These are phyloP conservation scores for Rhizopogon vulgaris DNA, from an alignment of 768 basidiomycete species.

Conservation along the genomic window DNA sequence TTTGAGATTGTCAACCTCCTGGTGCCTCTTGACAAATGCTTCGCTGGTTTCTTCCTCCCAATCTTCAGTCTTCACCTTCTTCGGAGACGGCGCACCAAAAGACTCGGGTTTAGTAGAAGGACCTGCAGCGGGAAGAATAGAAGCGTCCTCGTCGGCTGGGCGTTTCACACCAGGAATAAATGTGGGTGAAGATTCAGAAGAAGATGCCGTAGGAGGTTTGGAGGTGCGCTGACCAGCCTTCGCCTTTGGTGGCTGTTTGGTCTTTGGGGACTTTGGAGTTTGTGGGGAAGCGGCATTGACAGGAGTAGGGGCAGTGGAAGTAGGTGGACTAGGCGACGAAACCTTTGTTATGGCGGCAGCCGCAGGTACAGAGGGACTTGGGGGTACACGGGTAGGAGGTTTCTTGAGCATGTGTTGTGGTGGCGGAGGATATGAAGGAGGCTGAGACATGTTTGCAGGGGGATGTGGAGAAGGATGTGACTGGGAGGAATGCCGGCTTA, in stretches of 20 bases:
- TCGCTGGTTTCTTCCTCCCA: slow-evolving; percentile 61
- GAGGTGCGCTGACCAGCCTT: slow-evolving; percentile 29
- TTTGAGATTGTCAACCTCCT: slow-evolving; percentile 43
- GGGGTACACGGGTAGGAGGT: slow-evolving; percentile 11
- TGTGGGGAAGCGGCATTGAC: slow-evolving; percentile 50
- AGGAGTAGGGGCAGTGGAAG: slow-evolving; percentile 36
- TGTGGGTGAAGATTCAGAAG: slow-evolving; percentile 26
- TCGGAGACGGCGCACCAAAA: slow-evolving; percentile 59
- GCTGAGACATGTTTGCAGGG: slow-evolving; percentile 3
- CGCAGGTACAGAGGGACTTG: slow-evolving; percentile 18
- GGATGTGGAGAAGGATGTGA: slow-evolving; percentile 7
- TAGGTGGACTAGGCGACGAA: slow-evolving; percentile 38
- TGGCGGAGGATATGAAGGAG: slow-evolving; percentile 6
- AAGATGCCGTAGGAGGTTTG: slow-evolving; percentile 28
- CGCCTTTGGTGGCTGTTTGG: slow-evolving; percentile 42
- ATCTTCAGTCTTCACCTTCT: slow-evolving; percentile 58
- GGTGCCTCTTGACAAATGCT: slow-evolving; percentile 34
- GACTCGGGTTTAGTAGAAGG: slow-evolving; percentile 22
- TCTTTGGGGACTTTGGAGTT: slow-evolving; percentile 66
- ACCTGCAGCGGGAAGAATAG: slow-evolving; percentile 22
- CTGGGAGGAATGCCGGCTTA: slow-evolving; percentile 24
- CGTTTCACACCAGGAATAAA: slow-evolving; percentile 27
- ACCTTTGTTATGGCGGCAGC: slow-evolving; percentile 3
- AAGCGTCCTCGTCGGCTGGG: slow-evolving; percentile 27
- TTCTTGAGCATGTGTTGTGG: slow-evolving; percentile 13